Evolutionary conservation across 495 filamentous ascomycete genomes (phyloP), one percentile per base, ranked within the genome.

Genomic region (Amorphotheca resinae): DNA sequence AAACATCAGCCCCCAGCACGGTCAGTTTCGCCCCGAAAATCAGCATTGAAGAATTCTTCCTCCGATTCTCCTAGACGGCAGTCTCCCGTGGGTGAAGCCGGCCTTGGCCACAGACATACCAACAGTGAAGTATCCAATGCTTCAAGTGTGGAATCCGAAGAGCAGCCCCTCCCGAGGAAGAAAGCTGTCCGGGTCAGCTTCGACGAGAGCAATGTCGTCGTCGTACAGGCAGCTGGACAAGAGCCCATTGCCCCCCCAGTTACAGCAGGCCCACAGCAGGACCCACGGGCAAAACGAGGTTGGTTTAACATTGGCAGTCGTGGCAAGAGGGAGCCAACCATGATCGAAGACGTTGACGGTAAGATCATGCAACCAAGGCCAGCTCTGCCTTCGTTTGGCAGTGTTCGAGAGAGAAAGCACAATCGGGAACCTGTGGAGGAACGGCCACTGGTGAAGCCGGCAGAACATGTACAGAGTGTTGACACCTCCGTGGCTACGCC

Each of bases 11-110:
- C 87, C 18, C 84, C 82, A 12, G 75, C 80, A 15, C 71, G 87
- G 37, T 87, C 87, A 0, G 64, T 84, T 1, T 94, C 87, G 0
- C 87, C 87, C 18, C 78, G 74, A 3, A 95, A 95, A 55, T 89
- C 87, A 11, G 87, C 87, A 0, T 50, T 95, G 52, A 95, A 94
- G 50, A 68, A 75, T 33, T 64, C 77, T 16, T 71, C 38, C 11
- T 33, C 44, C 2, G 50, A 44, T 33, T 50, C 47, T 15, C 46
- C 46, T 3, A 30, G 53, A 42, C 45, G 46, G 2, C 41, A 46
- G 22, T 48, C 50, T 44, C 45, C 49, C 36, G 34, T 32, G 12
- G 34, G 25, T 28, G 33, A 18, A 17, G 22, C 21, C 0, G 9
- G 3, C 38, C 3, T 22, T 23, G 44, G 21, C 4, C 22, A 41